Percentiles rank a stretch among this genome's conserved stretches.
These are phyloP conservation scores for Acacia concinna DNA, from an alignment of 331 rosid genomes.

Conservation along the genomic window DNA sequence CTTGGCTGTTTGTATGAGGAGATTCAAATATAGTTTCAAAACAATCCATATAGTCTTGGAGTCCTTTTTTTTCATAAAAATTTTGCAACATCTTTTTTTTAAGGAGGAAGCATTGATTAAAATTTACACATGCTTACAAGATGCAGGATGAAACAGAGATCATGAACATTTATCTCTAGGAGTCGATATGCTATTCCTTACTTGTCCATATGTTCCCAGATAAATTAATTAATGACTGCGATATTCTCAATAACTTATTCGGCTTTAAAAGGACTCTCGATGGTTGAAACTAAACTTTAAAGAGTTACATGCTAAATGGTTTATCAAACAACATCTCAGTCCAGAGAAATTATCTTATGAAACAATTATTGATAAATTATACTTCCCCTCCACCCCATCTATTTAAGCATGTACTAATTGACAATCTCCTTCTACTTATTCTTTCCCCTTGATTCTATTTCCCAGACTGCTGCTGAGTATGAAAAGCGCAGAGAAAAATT, in stretches of 20 bases:
- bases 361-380: not conserved
- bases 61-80: not conserved
- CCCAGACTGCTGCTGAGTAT: conserved; percentile 96
- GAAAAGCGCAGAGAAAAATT: conserved; percentile 75
- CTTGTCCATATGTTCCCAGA: not conserved
- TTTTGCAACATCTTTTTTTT: not conserved
- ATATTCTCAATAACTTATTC: not conserved
- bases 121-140: not conserved
- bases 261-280: not conserved
- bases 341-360: not conserved
- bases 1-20: not conserved
- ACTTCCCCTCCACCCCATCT: not conserved
- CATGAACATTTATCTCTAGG: not conserved
- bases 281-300: not conserved
- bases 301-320: not conserved
- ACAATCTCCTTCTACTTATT: not conserved
- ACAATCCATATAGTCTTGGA: not conserved
- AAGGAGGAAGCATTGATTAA: not conserved
- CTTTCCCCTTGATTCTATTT: conserved; percentile 8
- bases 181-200: not conserved
- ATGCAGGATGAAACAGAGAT: not conserved
- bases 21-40: not conserved
- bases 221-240: not conserved
- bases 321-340: not conserved
- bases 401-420: not conserved